A percentile compares a stretch with the other conserved stretches of the same genome.
These are phyloP conservation scores for Pyricularia sp. DNA, from an alignment of 2,329 filamentous ascomycete genomes.

Conservation along the genomic window DNA sequence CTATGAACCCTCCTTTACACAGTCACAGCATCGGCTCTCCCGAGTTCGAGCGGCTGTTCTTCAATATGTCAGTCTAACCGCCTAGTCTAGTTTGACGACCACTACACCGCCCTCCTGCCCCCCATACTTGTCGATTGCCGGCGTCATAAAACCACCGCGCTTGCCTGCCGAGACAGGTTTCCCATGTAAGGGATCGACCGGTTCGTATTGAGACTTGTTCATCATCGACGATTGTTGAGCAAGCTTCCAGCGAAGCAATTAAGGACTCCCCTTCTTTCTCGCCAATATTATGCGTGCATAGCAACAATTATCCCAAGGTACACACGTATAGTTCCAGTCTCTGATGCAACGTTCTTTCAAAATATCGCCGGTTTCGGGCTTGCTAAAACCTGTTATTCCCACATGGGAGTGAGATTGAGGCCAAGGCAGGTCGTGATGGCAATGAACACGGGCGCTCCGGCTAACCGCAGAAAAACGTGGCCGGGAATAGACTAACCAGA, in stretches of 20 bases:
- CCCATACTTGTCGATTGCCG: neutral
- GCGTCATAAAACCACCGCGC: neutral
- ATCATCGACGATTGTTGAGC: neutral
- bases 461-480: neutral
- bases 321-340: neutral
- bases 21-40: neutral
- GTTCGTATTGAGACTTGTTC: neutral
- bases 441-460: neutral
- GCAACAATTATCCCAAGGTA: neutral
- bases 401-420: neutral
- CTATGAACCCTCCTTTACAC: neutral
- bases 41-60: neutral
- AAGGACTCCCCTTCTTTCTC: neutral
- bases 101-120: neutral
- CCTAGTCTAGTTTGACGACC: neutral
- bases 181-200: neutral
- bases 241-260: neutral
- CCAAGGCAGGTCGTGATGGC: neutral
- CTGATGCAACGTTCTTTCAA: neutral
- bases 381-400: neutral
- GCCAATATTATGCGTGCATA: neutral
- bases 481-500: neutral
- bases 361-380: neutral
- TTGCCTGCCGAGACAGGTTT: neutral
- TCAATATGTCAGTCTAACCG: neutral